Evolutionary conservation across 257 asterid species (phyloP).

Genomic region (Coffea canephora): DNA sequence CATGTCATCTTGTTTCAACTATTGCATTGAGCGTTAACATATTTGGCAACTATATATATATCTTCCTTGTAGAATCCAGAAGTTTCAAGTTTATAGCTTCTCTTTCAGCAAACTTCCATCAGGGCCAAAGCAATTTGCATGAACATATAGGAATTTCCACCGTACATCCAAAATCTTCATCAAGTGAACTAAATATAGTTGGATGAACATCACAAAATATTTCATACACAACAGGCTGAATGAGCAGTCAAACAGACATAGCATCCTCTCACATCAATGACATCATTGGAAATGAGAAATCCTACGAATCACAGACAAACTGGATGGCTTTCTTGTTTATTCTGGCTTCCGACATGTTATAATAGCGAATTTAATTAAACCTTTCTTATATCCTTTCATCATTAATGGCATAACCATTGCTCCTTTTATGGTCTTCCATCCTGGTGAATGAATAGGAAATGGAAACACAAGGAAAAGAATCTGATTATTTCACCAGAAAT

Average conservation of each 20-base stretch:
- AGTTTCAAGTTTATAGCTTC: no score
- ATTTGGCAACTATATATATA: no score
- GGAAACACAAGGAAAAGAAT: not conserved
- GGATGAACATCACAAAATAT: not conserved
- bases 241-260: not conserved
- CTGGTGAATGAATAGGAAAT: slow-evolving; percentile 29
- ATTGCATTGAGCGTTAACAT: no score
- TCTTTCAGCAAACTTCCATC: no score
- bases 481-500: not conserved
- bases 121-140: no score
- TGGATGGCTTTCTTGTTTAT: slow-evolving; percentile 3
- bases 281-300: not conserved
- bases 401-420: slow-evolving; percentile 90
- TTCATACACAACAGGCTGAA: not conserved
- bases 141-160: not conserved
- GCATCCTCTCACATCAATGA: not conserved
- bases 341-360: slow-evolving; percentile 77
- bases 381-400: slow-evolving; percentile 87
- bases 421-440: slow-evolving; percentile 95
- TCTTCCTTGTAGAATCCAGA: no score
- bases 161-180: no score
- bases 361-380: slow-evolving; percentile 75
- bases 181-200: no score
- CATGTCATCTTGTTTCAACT: no score
- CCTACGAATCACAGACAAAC: not conserved